Evolutionary conservation across 164 flowering plant species (phyloP).

Genomic region (Vitis riparia): DNA sequence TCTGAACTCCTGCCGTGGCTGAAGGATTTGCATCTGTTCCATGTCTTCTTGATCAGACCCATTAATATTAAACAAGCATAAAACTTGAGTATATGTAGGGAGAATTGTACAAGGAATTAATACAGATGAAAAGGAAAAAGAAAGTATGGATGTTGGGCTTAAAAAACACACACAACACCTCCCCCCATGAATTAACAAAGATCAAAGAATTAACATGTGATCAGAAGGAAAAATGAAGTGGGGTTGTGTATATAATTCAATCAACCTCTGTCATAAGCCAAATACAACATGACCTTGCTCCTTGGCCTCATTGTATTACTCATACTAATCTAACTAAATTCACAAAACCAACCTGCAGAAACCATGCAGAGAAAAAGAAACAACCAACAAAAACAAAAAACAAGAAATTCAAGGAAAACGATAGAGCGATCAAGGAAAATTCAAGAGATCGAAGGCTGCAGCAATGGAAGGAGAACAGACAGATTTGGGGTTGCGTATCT

Average conservation of each 20-base stretch:
- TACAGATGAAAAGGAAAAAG: not conserved
- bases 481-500: not conserved
- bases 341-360: not conserved
- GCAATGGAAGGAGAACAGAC: no score
- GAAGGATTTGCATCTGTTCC: constrained; percentile 58
- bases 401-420: no score
- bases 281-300: constrained; percentile 37
- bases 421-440: no score
- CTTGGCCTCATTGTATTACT: constrained; percentile 63
- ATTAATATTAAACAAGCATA: not conserved
- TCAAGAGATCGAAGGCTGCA: no score
- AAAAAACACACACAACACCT: not conserved
- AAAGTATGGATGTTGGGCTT: not conserved
- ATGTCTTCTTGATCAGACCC: constrained; percentile 50
- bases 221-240: not conserved
- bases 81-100: no score
- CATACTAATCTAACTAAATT: constrained; percentile 27
- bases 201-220: no score
- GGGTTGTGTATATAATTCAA: not conserved
- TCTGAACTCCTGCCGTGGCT: constrained; percentile 12
- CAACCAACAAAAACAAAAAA: no score
- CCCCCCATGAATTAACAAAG: not conserved
- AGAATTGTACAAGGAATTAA: no score
- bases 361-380: not conserved
- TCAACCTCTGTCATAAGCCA: constrained; percentile 74